Percentiles rank a stretch among this genome's conserved stretches.
Conservation (phyloP, 2,329 filamentous ascomycete genomes). For the Fusarium agapanthi region DNA sequence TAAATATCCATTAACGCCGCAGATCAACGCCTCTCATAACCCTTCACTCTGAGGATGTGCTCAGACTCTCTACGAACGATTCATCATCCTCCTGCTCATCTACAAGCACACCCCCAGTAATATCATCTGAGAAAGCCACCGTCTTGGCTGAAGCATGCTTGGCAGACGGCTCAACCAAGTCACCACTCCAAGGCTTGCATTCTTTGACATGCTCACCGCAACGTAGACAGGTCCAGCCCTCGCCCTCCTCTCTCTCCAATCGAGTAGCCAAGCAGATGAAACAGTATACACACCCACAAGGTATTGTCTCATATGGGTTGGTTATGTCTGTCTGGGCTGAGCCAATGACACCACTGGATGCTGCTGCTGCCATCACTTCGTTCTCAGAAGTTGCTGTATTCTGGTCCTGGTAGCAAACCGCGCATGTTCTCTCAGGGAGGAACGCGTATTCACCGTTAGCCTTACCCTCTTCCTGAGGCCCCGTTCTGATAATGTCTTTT, state of each 20-base stretch:
- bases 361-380: conserved; percentile 76
- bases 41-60: conserved; percentile 30
- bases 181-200: conserved; percentile 91
- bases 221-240: conserved; percentile 90
- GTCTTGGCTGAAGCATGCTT: conserved; percentile 60
- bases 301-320: conserved; percentile 91
- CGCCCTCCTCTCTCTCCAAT: conserved; percentile 90
- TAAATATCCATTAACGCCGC: not conserved
- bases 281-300: conserved; percentile 93
- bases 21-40: not conserved
- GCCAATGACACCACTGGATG: conserved; percentile 81
- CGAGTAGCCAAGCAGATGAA: conserved; percentile 93
- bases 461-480: conserved; percentile 56
- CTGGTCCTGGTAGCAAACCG: conserved; percentile 95
- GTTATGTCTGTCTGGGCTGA: conserved; percentile 93
- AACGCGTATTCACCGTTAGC: conserved; percentile 81
- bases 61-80: conserved; percentile 37
- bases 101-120: conserved; percentile 48
- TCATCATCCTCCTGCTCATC: conserved; percentile 42
- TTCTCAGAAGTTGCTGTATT: conserved; percentile 77
- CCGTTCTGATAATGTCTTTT: conserved; percentile 68
- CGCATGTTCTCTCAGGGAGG: conserved; percentile 91
- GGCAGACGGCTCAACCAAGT: conserved; percentile 73
- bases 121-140: conserved; percentile 70
- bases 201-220: conserved; percentile 86